Base-by-base conservation (phyloP, 305 asterid species). In the Caryopteris hybrid region DNA sequence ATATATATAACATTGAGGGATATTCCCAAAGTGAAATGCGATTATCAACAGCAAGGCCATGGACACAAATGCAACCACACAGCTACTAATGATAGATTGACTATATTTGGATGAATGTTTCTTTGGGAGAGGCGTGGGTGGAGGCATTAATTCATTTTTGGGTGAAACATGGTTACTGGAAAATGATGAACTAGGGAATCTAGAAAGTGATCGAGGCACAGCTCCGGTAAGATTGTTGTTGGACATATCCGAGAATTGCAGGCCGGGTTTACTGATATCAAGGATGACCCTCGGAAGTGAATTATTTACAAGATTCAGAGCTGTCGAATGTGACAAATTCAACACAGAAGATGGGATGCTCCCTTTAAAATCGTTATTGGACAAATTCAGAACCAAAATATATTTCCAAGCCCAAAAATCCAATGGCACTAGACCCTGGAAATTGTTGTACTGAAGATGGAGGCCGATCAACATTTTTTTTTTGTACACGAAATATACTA, bases 201-300 rank as follows among this genome's bases (percentile, higher is more conserved):
- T 79, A 12, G 53, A 74, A 58, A 89, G 87, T 1, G 87, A 84
- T 6, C 23, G 74, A 53, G 92, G 89, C 64, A 84, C 61, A 16
- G 12, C 66, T 55, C 96, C 95, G n/a, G 86, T 79, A 52, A 85
- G 86, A 39, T 78, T 79, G 70, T 83, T 87, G 71, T 81, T 76
- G 36, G 96, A 89, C 25, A 89, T 74, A 76, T 89, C 89, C 17
- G 85, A 68, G 20, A 79, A 64, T 65, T 73, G 84, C 62, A 85
- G 71, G 69, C 82, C 78, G 0, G 86, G 81, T 65, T 78, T 64
- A 50, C 65, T 63, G 17, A 87, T 72, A 76, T 87, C 92, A 48
- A 91, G 94, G 70, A 86, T 74, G 39, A 75, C 84, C 39, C 96
- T 87, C 11, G 88, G 79, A 43, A 89, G 64, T 3, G 79, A 83